Evolutionary conservation across 768 basidiomycete species (phyloP), one percentile per base, ranked within the genome.

Genomic region (Suillus variegatus): DNA sequence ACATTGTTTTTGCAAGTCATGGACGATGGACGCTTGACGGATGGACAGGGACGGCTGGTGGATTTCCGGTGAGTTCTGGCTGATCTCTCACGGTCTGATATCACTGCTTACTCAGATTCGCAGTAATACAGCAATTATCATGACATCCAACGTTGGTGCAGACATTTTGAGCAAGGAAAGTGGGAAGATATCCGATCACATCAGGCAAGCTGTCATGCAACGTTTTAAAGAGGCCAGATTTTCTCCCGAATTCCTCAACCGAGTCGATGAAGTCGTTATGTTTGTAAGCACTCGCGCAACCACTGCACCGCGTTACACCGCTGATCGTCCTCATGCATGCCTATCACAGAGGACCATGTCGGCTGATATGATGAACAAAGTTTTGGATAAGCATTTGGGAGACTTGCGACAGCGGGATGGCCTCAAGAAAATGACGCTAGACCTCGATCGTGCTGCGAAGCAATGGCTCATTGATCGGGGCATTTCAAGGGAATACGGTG

Each of bases 101-200:
- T 51, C 40, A 47, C 64, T 35, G 16, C 54, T 60, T 10, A 57
- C 18, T 32, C 28, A 10, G 61, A 64, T 70, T 14, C 68, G 73
- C 82, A 82, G 87, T 64, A 94, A 94, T 74, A 91, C 92, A 0
- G 91, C 94, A 73, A 92, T 95, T 73, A 90, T 93, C 75, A 89
- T 95, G 86, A 95, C 93, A 3, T 92, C 91, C 63, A 96, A 96
- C 73, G 82, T 95, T 47, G 94, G 91, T 44, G 89, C 90, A 3
- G 82, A 82, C 28, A 88, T 83, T 76, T 80, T 92, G 61, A 88
- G 91, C 67, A 47, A 40, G 62, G 54, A 77, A 75, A 6, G 66
- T 68, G 10, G 71, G 63, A 9, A 72, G 76, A 22, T 71, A 72
- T 25, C 65, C 66, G 91, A 91, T 61, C 76, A 81, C 57, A 88